Percentiles rank a stretch among this genome's conserved stretches.
phyloP scores from a whole-genome alignment of 371 early-diverging fungal species.

The Rhizopus sp. region DNA sequence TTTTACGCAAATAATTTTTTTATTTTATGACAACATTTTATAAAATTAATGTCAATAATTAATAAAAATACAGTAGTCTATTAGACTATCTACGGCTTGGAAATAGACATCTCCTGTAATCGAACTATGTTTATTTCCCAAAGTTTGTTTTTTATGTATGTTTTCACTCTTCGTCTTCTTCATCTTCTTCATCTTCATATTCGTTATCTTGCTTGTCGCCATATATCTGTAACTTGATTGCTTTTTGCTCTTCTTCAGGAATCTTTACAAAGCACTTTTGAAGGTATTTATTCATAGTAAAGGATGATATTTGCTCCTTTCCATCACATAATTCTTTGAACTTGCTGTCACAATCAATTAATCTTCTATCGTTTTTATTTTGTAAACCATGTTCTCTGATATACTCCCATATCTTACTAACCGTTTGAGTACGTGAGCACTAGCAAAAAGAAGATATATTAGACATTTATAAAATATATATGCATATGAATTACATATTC shows the following conservation, averaged over 20 bases:
- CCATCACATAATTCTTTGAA: conserved; percentile 32
- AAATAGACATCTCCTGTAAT: too few species aligned
- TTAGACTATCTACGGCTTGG: too few species aligned
- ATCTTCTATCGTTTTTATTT: conserved; percentile 37
- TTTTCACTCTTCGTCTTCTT: background rate
- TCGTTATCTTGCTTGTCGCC: background rate
- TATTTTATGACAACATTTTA: too few species aligned
- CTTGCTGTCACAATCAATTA: conserved; percentile 41
- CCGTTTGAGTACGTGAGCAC: conserved; percentile 44
- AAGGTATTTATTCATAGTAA: conserved; percentile 20
- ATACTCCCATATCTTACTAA: conserved; percentile 52
- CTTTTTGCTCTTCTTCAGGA: conserved; percentile 19
- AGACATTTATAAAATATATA: background rate
- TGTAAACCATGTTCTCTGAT: conserved; percentile 47
- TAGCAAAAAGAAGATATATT: conserved; percentile 12
- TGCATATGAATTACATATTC: conserved; percentile 7
- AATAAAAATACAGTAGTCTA: too few species aligned
- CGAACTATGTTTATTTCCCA: too few species aligned
- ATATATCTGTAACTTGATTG: conserved; percentile 7
- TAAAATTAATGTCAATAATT: too few species aligned
- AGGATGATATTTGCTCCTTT: conserved; percentile 7
- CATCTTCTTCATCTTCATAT: background rate
- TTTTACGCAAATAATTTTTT: too few species aligned
- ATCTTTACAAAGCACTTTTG: conserved; percentile 16
- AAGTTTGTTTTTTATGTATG: too few species aligned